Conservation (phyloP, 805 yeast genomes). For the Metschnikowia rubicola region DNA sequence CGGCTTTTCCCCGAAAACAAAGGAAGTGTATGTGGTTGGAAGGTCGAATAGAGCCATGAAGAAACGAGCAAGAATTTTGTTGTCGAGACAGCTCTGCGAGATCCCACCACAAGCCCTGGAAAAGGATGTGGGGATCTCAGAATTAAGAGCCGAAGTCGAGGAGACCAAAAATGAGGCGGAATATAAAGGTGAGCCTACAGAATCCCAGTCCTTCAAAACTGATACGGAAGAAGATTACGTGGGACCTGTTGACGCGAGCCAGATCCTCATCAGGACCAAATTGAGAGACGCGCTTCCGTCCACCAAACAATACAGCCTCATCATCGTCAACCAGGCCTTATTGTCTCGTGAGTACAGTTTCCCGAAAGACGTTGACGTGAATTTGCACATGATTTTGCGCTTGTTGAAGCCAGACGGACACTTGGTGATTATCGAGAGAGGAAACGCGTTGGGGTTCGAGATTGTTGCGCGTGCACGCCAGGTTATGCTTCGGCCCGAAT, state of each 20-base stretch:
- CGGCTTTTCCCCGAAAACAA: constrained; percentile 54
- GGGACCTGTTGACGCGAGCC: constrained; percentile 54
- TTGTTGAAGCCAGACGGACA: constrained; percentile 76
- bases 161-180: constrained; percentile 11
- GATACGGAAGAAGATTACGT: constrained; percentile 23
- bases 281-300: constrained; percentile 53
- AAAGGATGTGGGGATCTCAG: constrained; percentile 14
- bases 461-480: constrained; percentile 87
- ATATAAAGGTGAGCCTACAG: background rate
- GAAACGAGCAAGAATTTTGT: constrained; percentile 69
- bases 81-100: constrained; percentile 65
- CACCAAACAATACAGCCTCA: constrained; percentile 65
- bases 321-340: constrained; percentile 79
- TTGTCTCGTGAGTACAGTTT: constrained; percentile 56
- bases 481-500: constrained; percentile 82
- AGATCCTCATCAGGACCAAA: constrained; percentile 51
- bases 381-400: constrained; percentile 54
- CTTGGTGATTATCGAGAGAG: constrained; percentile 78
- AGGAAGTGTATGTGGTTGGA: constrained; percentile 73
- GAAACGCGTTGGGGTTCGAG: constrained; percentile 88
- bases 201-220: background rate
- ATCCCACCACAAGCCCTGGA: constrained; percentile 16
- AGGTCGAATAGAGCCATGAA: constrained; percentile 59
- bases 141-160: background rate
- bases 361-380: constrained; percentile 71